Percentiles rank a stretch among this genome's conserved stretches.
Evolutionary conservation across 2,329 filamentous ascomycete species (phyloP).

Genomic region (Trichoderma oligosporum): DNA sequence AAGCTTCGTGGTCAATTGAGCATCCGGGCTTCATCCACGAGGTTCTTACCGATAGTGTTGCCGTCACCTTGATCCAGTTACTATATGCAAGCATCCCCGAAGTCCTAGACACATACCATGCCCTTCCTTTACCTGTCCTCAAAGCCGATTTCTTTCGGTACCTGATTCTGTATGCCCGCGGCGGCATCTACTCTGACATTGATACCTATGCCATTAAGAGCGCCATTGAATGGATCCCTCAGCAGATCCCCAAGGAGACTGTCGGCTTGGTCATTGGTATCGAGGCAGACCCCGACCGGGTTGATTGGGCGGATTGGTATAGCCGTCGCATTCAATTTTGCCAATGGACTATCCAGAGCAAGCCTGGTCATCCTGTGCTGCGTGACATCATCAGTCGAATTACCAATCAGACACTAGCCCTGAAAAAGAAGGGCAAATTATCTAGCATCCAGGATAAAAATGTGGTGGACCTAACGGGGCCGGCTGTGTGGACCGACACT

Average conservation of each 20-base stretch:
- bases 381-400: conserved; percentile 83
- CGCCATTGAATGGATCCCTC: conserved; percentile 82
- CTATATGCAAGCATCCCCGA: conserved; percentile 81
- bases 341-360: conserved; percentile 97
- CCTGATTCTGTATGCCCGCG: conserved; percentile 59
- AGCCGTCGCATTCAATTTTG: conserved; percentile 95
- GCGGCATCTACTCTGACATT: conserved; percentile 79
- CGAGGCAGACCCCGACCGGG: conserved; percentile 89
- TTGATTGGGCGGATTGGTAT: conserved; percentile 95
- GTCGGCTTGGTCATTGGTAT: conserved; percentile 91
- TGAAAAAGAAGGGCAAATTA: conserved; percentile 66
- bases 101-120: conserved; percentile 70
- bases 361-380: conserved; percentile 88
- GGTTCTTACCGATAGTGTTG: conserved; percentile 89
- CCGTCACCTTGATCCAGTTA: conserved; percentile 74
- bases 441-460: conserved; percentile 59
- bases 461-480: conserved; percentile 91
- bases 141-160: conserved; percentile 80
- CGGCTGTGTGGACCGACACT: conserved; percentile 88
- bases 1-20: conserved; percentile 82
- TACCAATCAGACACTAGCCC: conserved; percentile 72
- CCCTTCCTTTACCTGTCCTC: conserved; percentile 69
- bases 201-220: conserved; percentile 83
- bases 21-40: conserved; percentile 95
- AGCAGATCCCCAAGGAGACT: conserved; percentile 67